Conservation (phyloP, 2,329 filamentous ascomycete species). For the Fusarium sp. region DNA sequence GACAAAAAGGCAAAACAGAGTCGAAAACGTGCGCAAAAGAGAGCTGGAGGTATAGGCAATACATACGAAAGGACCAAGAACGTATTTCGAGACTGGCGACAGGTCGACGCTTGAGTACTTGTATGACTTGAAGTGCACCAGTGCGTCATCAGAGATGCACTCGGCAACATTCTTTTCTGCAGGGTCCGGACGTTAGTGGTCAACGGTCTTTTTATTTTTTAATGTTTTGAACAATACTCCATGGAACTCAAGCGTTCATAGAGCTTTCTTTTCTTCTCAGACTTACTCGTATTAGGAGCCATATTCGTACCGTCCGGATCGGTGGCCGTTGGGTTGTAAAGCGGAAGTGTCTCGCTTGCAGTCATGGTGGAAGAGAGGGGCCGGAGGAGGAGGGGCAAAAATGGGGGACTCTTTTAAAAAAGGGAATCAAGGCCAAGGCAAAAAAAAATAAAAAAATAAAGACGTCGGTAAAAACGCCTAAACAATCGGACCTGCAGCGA, state of each 20-base stretch:
- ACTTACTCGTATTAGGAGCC: slow-evolving; percentile 48
- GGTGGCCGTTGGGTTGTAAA: slow-evolving; percentile 42
- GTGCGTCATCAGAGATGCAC: slow-evolving; percentile 87
- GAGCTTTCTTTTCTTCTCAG: neutral
- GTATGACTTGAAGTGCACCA: slow-evolving; percentile 92
- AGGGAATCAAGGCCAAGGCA: slow-evolving; percentile 4
- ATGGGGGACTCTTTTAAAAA: slow-evolving; percentile 36
- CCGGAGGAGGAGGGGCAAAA: slow-evolving; percentile 38
- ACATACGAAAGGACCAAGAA: slow-evolving; percentile 93
- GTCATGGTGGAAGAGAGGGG: slow-evolving; percentile 43
- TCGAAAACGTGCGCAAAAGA: neutral
- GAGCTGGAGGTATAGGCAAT: neutral
- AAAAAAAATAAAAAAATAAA: slow-evolving; percentile 23
- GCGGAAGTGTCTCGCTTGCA: slow-evolving; percentile 45
- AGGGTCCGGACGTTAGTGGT: neutral
- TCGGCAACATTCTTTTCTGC: slow-evolving; percentile 65
- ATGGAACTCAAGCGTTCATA: neutral
- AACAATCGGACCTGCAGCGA: slow-evolving; percentile 23
- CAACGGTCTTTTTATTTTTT: neutral
- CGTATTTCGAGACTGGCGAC: slow-evolving; percentile 90
- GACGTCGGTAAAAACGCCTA: slow-evolving; percentile 15
- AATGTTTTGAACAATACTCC: neutral
- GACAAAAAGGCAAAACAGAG: slow-evolving; percentile 10
- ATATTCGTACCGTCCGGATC: slow-evolving; percentile 43
- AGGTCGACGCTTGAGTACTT: slow-evolving; percentile 98